These are phyloP conservation scores for Paramecium primaurelia DNA, from an alignment of 73 alveolate species.

Conservation along the genomic window DNA sequence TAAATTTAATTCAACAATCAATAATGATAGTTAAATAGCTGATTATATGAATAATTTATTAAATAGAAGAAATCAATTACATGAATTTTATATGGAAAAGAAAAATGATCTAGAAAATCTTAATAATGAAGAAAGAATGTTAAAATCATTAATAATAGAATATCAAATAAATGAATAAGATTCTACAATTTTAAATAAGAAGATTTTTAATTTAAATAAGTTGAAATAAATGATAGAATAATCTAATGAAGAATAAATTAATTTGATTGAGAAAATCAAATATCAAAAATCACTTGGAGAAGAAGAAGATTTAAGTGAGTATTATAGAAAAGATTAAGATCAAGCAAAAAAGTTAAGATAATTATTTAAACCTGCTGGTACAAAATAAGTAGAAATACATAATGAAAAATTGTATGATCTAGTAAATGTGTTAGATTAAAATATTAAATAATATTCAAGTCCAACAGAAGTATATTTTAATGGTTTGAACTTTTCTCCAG, in stretches of 20 bases:
- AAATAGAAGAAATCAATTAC: neutral
- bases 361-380: neutral
- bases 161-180: neutral
- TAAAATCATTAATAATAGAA: neutral
- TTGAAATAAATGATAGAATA: neutral
- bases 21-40: neutral
- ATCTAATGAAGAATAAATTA: neutral
- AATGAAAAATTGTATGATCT: neutral
- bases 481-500: conserved; percentile 7
- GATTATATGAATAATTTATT: neutral
- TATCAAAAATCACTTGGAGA: neutral
- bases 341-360: neutral
- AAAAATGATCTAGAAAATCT: neutral
- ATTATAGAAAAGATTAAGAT: neutral
- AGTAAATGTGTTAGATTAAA: neutral
- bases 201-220: neutral
- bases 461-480: neutral
- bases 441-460: neutral
- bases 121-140: neutral
- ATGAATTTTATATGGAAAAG: neutral
- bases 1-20: neutral
- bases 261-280: neutral
- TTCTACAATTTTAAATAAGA: neutral
- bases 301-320: neutral
- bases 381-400: neutral